Conservation (phyloP, 2,329 filamentous ascomycete genomes). For the Alternaria alternata region DNA sequence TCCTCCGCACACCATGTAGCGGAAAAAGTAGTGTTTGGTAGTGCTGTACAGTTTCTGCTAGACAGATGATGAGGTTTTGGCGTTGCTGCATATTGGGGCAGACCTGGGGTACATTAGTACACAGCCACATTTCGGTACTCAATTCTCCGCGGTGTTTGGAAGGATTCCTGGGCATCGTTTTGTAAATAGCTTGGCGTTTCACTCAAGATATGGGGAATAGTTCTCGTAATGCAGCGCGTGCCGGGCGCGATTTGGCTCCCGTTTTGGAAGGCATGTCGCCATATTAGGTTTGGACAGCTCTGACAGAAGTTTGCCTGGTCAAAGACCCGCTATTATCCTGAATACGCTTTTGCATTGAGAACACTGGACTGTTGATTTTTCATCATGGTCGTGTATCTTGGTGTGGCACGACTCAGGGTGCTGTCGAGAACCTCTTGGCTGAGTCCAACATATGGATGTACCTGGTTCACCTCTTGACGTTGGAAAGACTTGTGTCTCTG, state of each 20-base stretch:
- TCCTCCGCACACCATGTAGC: neutral
- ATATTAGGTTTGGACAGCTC: neutral
- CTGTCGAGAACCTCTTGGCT: neutral
- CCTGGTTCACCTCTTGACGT: neutral
- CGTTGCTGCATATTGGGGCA: conserved; percentile 1
- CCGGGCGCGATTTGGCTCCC: neutral
- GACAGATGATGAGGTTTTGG: conserved; percentile 2
- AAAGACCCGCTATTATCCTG: neutral
- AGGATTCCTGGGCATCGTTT: conserved; percentile 9
- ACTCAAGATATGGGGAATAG: neutral
- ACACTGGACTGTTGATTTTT: no score
- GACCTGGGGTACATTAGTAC: neutral
- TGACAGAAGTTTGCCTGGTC: neutral
- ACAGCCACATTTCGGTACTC: conserved; percentile 6
- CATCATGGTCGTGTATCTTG: neutral
- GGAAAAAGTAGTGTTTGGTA: neutral
- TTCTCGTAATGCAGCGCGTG: neutral
- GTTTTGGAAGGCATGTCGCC: neutral
- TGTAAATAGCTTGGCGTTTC: conserved; percentile 12
- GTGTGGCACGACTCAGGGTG: neutral
- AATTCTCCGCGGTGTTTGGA: neutral
- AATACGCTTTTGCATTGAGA: neutral
- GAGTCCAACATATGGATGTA: neutral
- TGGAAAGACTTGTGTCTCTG: neutral
- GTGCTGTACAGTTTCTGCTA: neutral